A percentile compares a stretch with the other conserved stretches of the same genome.
phyloP scores from a whole-genome alignment of 805 yeast genomes.

The Myxozyma melibiosi region DNA sequence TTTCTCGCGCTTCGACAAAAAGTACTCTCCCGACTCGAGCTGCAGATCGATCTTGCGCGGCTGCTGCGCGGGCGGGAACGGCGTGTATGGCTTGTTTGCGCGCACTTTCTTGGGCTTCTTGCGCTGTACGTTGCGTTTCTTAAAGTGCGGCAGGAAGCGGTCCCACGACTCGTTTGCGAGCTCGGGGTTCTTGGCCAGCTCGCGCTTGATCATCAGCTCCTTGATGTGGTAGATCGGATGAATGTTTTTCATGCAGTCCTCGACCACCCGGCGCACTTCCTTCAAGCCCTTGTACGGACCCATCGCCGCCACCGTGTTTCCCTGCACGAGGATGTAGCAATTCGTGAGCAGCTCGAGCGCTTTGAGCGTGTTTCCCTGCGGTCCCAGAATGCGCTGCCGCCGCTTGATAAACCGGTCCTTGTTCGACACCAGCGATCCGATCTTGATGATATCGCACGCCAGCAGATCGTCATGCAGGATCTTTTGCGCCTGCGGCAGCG shows the following conservation, averaged over 20 bases:
- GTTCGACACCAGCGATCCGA: slow-evolving; percentile 83
- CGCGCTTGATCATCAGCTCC: slow-evolving; percentile 96
- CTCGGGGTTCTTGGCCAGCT: slow-evolving; percentile 91
- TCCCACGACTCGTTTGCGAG: slow-evolving; percentile 96
- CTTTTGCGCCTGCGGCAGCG: slow-evolving; percentile 93
- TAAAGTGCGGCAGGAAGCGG: slow-evolving; percentile 92
- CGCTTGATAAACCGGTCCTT: slow-evolving; percentile 94
- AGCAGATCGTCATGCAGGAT: slow-evolving; percentile 79
- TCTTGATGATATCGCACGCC: slow-evolving; percentile 95
- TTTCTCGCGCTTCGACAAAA: slow-evolving; percentile 85
- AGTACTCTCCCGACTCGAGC: slow-evolving; percentile 98
- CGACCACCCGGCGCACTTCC: slow-evolving; percentile 89
- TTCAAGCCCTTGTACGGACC: slow-evolving; percentile 94
- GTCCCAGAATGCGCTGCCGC: slow-evolving; percentile 95
- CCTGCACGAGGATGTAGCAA: slow-evolving; percentile 95
- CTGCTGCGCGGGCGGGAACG: slow-evolving; percentile 97
- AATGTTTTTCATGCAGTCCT: slow-evolving; percentile 94
- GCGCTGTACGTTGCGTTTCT: slow-evolving; percentile 93
- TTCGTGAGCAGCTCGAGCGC: slow-evolving; percentile 94
- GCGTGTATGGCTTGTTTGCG: slow-evolving; percentile 83
- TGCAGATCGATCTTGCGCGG: slow-evolving; percentile 97
- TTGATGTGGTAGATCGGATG: slow-evolving; percentile 98
- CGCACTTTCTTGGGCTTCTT: slow-evolving; percentile 76
- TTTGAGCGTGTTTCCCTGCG: slow-evolving; percentile 93
- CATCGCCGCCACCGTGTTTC: slow-evolving; percentile 96